Conservation (phyloP, 495 filamentous ascomycete species). For the Aspergillus hancockii region DNA sequence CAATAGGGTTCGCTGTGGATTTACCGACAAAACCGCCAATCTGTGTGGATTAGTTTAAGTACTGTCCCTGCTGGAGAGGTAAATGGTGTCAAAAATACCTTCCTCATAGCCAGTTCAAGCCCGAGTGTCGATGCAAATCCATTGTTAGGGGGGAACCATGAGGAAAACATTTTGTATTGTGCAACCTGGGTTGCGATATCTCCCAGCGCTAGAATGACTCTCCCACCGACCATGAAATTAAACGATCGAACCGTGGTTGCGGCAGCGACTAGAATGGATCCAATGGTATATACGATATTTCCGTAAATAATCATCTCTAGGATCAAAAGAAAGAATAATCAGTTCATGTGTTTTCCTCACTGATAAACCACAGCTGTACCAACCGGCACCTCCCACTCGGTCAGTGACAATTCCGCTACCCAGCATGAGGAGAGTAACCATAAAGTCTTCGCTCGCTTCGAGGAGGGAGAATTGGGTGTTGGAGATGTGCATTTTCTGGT, state of each 20-base stretch:
- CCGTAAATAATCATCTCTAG: conserved; percentile 47
- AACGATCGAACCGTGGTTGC: conserved; percentile 42
- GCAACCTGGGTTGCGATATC: conserved; percentile 50
- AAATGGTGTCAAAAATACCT: conserved; percentile 21
- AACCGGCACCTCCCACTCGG: conserved; percentile 45
- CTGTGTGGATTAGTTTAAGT: conserved; percentile 7
- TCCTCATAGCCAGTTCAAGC: conserved; percentile 45
- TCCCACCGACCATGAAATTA: conserved; percentile 47
- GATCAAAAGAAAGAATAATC: background rate
- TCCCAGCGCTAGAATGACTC: conserved; percentile 42
- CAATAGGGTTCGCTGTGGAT: conserved; percentile 25
- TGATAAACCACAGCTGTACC: background rate
- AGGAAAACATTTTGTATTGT: conserved; percentile 52
- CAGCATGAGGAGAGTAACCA: conserved; percentile 45
- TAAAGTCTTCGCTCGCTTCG: conserved; percentile 49
- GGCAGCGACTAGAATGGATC: conserved; percentile 47
- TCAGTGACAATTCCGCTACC: conserved; percentile 45
- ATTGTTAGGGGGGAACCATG: conserved; percentile 47
- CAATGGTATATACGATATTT: conserved; percentile 46
- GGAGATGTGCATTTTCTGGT: conserved; percentile 38
- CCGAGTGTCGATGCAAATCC: conserved; percentile 47
- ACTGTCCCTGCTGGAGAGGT: background rate
- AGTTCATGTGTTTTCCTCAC: background rate
- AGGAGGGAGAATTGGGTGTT: conserved; percentile 47
- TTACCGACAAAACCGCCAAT: conserved; percentile 27